These are phyloP conservation scores for Leishmania tarentolae DNA, from an alignment of 208 protist species.

Conservation along the genomic window DNA sequence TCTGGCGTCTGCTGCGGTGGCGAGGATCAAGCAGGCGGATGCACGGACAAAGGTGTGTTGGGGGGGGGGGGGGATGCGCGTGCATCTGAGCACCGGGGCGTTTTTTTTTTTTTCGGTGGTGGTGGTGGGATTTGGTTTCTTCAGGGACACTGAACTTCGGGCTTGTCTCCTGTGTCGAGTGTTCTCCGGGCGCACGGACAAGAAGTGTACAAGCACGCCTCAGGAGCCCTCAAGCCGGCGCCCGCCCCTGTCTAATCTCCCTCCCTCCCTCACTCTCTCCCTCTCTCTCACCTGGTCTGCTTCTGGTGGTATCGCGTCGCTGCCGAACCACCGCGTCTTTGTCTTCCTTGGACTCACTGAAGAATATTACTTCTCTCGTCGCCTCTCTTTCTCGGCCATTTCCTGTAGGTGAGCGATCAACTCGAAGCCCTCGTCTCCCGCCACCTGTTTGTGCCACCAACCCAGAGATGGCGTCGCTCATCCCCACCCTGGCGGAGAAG, in stretches of 20 bases:
- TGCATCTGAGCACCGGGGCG: too few relatives aligned
- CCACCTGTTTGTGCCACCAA: neutral
- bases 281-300: neutral
- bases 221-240: too few relatives aligned
- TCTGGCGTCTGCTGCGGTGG: neutral
- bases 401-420: neutral
- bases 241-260: neutral
- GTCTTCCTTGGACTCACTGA: neutral
- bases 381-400: neutral
- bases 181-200: too few relatives aligned
- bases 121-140: too few relatives aligned
- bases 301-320: neutral
- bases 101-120: too few relatives aligned
- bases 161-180: too few relatives aligned
- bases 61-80: too few relatives aligned
- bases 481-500: constrained; percentile 42
- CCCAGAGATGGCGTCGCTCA: constrained; percentile 22
- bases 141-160: too few relatives aligned
- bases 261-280: neutral
- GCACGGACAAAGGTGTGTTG: neutral
- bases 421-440: neutral
- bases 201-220: neutral
- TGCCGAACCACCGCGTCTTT: neutral
- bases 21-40: neutral
- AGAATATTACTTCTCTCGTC: neutral